Percentiles rank a stretch among this genome's conserved stretches.
These are phyloP conservation scores for Xylariaceae sp. DNA, from an alignment of 2,329 filamentous ascomycete genomes.

Conservation along the genomic window DNA sequence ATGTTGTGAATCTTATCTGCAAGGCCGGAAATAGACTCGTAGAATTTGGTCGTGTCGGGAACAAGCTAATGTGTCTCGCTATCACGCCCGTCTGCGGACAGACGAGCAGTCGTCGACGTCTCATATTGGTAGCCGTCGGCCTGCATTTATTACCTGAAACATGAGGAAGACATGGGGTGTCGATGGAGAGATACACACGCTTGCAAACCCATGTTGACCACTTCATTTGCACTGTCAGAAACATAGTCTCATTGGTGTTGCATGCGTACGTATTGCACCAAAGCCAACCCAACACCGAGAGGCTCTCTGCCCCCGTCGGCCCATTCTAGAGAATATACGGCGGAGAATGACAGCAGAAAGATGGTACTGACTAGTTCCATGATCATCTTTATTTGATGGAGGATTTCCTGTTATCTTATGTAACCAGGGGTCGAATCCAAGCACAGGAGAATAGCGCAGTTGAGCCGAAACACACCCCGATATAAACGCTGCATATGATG, in stretches of 20 bases:
- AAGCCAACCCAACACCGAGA: constrained; percentile 46
- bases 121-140: constrained; percentile 56
- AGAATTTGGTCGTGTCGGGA: constrained; percentile 50
- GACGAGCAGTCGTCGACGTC: constrained; percentile 63
- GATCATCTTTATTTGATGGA: no score
- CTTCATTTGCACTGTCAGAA: constrained; percentile 39
- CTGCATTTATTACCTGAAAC: constrained; percentile 33
- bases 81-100: constrained; percentile 39
- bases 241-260: constrained; percentile 46
- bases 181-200: constrained; percentile 19
- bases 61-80: constrained; percentile 40
- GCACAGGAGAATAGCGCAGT: no score
- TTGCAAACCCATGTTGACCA: constrained; percentile 40
- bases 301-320: constrained; percentile 16
- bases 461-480: no score
- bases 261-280: constrained; percentile 52
- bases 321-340: constrained; percentile 14
- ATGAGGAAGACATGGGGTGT: not conserved
- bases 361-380: no score
- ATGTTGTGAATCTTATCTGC: constrained; percentile 51
- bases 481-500: no score
- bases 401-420: no score
- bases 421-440: no score
- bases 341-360: not conserved
- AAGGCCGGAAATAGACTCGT: constrained; percentile 51